Percentiles rank a stretch among this genome's conserved stretches.
Conservation (phyloP, 2,329 filamentous ascomycete species). For the Paracoccidioides lutzii region DNA sequence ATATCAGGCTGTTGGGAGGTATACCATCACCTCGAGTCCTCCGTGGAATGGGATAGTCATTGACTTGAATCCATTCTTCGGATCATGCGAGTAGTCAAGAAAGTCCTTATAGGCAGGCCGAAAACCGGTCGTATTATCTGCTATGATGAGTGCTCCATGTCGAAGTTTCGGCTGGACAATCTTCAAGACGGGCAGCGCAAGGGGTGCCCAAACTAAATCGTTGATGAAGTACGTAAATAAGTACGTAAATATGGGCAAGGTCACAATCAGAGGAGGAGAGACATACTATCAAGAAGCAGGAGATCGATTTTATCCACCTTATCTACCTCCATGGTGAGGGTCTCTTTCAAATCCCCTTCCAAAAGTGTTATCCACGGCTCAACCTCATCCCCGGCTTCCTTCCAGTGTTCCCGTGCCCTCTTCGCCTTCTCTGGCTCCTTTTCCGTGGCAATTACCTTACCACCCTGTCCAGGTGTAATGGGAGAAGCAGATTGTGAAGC, state of each 20-base stretch:
- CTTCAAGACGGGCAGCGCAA: conserved; percentile 42
- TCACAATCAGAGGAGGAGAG: neutral
- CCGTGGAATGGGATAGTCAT: conserved; percentile 38
- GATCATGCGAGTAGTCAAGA: conserved; percentile 33
- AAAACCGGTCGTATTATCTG: conserved; percentile 36
- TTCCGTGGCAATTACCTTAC: conserved; percentile 47
- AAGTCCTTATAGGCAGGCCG: conserved; percentile 36
- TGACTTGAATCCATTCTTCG: conserved; percentile 38
- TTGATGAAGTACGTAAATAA: neutral
- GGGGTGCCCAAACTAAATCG: conserved; percentile 41
- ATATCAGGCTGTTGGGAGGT: conserved; percentile 14
- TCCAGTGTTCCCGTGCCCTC: conserved; percentile 43
- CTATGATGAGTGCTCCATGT: conserved; percentile 37
- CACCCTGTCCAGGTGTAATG: conserved; percentile 17
- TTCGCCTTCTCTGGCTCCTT: conserved; percentile 43
- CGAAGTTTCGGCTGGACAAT: conserved; percentile 35
- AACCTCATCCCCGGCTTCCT: conserved; percentile 37
- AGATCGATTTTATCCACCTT: conserved; percentile 37
- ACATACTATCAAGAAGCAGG: conserved; percentile 49
- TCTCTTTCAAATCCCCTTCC: conserved; percentile 46
- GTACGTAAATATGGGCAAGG: conserved; percentile 1
- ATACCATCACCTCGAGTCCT: conserved; percentile 37
- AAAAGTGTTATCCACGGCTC: conserved; percentile 42
- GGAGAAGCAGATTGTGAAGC: conserved; percentile 8
- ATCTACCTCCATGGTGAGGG: conserved; percentile 37